A percentile compares a stretch with the other conserved stretches of the same genome.
phyloP scores from a whole-genome alignment of 306 rosid genomes.

The Prinsepia uniflora region DNA sequence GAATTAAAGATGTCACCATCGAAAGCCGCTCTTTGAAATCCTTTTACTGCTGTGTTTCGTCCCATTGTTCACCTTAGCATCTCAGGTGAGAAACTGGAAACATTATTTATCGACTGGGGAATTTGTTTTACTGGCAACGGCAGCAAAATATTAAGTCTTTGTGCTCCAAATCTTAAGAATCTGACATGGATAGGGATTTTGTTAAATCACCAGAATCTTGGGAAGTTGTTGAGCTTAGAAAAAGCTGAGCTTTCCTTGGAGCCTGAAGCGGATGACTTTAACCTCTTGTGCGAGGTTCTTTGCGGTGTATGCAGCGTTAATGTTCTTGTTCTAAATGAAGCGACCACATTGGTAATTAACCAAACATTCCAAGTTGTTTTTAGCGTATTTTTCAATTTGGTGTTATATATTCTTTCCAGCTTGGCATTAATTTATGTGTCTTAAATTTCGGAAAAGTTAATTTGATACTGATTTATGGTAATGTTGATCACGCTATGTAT shows the following conservation, averaged over 20 bases:
- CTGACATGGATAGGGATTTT: background rate
- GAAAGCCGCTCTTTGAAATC: background rate
- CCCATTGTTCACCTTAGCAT: background rate
- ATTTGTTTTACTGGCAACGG: background rate
- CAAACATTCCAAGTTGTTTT: background rate
- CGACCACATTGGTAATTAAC: background rate
- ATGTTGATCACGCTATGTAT: too few relatives aligned
- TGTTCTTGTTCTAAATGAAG: background rate
- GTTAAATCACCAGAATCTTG: background rate
- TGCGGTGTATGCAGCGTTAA: background rate
- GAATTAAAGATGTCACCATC: background rate
- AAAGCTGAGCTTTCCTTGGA: background rate
- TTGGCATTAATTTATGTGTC: background rate
- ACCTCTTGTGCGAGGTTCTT: background rate
- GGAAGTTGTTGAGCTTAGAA: background rate
- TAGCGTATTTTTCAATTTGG: background rate
- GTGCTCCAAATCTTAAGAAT: background rate
- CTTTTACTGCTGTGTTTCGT: background rate
- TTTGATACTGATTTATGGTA: too few relatives aligned
- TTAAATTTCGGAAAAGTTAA: too few relatives aligned
- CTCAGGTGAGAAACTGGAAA: background rate
- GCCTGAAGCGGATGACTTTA: background rate
- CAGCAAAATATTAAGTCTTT: background rate
- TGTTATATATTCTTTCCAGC: background rate
- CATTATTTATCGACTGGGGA: background rate